Conservation (phyloP, 257 asterid genomes). For the Mentha longifolia region DNA sequence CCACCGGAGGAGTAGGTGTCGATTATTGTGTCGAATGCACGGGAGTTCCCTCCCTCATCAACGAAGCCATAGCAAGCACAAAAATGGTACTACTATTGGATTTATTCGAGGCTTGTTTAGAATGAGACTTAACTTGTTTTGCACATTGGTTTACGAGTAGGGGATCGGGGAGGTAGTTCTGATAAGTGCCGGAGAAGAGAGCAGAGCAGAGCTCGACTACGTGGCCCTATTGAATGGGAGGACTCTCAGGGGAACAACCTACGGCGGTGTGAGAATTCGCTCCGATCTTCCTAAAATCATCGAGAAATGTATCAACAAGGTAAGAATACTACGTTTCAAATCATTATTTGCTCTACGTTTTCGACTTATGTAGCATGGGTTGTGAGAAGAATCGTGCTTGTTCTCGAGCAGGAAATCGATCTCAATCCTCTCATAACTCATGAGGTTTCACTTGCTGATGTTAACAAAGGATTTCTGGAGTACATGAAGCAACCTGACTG, state of each 20-base stretch:
- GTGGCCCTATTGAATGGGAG: slow-evolving; percentile 64
- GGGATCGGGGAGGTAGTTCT: slow-evolving; percentile 48
- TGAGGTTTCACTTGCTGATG: slow-evolving; percentile 58
- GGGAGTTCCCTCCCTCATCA: slow-evolving; percentile 58
- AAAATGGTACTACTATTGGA: slow-evolving; percentile 68
- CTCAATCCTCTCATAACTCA: slow-evolving; percentile 61
- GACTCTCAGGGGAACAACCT: slow-evolving; percentile 61
- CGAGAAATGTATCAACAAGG: slow-evolving; percentile 72
- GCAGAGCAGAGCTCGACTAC: slow-evolving; percentile 52
- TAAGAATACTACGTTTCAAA: slow-evolving; percentile 4
- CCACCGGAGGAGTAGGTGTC: slow-evolving; percentile 74
- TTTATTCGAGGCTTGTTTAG: not conserved
- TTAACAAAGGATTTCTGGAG: slow-evolving; percentile 54
- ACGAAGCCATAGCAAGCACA: slow-evolving; percentile 71
- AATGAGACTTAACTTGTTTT: slow-evolving; percentile 1
- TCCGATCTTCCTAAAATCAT: slow-evolving; percentile 63
- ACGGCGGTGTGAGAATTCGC: slow-evolving; percentile 66
- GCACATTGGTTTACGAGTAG: slow-evolving; percentile 24
- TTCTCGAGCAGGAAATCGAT: slow-evolving; percentile 54
- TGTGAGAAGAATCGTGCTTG: not conserved
- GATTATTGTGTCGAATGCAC: slow-evolving; percentile 77
- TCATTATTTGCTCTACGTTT: not conserved
- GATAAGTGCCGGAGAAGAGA: slow-evolving; percentile 9
- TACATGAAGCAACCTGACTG: slow-evolving; percentile 54
- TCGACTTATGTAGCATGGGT: not conserved